Evolutionary conservation across 192 early-diverging fungal species (phyloP).

Genomic region (Backusella tarrabulga): DNA sequence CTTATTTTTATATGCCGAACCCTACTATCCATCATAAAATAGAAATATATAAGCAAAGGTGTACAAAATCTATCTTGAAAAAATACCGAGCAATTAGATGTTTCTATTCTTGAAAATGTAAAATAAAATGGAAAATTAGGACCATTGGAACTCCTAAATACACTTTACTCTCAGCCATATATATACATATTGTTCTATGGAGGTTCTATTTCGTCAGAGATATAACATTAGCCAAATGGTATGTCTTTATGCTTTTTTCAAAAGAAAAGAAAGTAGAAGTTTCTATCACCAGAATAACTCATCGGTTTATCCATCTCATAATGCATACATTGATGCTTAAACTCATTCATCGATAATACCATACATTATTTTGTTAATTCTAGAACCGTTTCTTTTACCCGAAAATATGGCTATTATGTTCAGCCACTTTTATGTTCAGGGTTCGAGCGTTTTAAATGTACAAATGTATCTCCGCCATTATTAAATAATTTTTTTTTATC

Average conservation of each 20-base stretch:
- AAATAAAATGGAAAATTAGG: too few relatives aligned
- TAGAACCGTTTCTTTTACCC: not conserved
- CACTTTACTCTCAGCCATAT: too few relatives aligned
- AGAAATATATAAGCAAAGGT: too few relatives aligned
- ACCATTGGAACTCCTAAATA: too few relatives aligned
- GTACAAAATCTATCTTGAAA: too few relatives aligned
- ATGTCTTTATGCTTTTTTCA: not conserved
- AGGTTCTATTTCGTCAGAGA: too few relatives aligned
- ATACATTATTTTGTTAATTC: not conserved
- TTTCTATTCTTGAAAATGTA: too few relatives aligned
- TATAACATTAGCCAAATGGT: not conserved
- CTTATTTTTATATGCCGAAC: too few relatives aligned
- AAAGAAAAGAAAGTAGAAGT: not conserved
- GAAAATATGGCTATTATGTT: not conserved
- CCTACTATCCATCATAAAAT: too few relatives aligned
- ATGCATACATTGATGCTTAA: not conserved
- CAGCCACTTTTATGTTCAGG: not conserved
- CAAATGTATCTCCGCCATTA: not conserved
- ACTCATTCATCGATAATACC: not conserved
- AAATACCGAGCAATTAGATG: too few relatives aligned
- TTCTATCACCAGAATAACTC: not conserved
- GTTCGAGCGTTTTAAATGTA: not conserved
- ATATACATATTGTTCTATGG: too few relatives aligned
- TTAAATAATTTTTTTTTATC: not conserved
- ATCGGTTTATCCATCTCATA: not conserved